These are phyloP conservation scores for Furcasterigmium furcatum DNA, from an alignment of 2,329 filamentous ascomycete genomes.

Conservation along the genomic window DNA sequence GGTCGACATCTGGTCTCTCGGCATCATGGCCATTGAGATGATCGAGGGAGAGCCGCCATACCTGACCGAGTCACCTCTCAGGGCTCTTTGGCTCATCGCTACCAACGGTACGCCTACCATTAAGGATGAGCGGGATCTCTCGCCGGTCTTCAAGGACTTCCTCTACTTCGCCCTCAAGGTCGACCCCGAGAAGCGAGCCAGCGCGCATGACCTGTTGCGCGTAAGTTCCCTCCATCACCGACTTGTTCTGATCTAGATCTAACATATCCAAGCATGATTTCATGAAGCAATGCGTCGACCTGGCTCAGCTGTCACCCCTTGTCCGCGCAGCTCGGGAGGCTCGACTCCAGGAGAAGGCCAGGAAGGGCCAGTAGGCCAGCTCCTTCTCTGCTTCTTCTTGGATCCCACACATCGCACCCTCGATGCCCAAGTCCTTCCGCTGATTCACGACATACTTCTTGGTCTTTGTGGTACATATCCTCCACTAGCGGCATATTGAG, in stretches of 20 bases:
- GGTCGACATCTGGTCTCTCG: conserved; percentile 97
- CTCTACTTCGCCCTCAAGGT: conserved; percentile 91
- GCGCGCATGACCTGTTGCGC: conserved; percentile 87
- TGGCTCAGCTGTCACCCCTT: conserved; percentile 77
- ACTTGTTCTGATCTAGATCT: background rate
- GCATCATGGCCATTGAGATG: conserved; percentile 99
- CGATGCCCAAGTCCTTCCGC: too few relatives aligned
- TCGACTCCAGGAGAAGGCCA: conserved; percentile 78
- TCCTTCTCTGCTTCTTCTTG: too few relatives aligned
- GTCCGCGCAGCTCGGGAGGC: conserved; percentile 84
- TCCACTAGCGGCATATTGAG: too few relatives aligned
- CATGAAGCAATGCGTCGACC: conserved; percentile 72
- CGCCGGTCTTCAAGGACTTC: conserved; percentile 84
- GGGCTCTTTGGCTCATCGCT: conserved; percentile 92
- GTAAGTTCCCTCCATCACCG: conserved; percentile 51
- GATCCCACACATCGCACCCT: too few relatives aligned
- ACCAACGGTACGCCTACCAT: conserved; percentile 94
- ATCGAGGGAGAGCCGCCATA: conserved; percentile 98
- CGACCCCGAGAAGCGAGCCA: conserved; percentile 93
- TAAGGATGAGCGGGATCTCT: conserved; percentile 85
- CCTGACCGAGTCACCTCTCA: conserved; percentile 87
- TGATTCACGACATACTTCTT: too few relatives aligned
- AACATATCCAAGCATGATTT: conserved; percentile 63
- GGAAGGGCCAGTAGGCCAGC: conserved; percentile 50
- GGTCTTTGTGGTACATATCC: too few relatives aligned